Conservation (phyloP, 176 grass and related monocot genomes). For the Bonia amplexicaulis region DNA sequence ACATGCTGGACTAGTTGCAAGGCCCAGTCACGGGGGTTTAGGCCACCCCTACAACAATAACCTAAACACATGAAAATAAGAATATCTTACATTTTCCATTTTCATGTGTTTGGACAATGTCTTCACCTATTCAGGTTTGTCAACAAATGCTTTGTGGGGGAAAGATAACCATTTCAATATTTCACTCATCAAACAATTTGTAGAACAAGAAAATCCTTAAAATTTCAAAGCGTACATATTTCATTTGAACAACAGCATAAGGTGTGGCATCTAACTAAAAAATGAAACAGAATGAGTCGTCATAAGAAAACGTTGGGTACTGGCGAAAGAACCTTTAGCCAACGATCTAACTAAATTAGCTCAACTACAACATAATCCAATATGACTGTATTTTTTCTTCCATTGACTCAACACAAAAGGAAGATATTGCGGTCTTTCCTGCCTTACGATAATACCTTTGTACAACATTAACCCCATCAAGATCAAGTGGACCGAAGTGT, state of each 20-base stretch:
- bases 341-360: background rate
- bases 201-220: background rate
- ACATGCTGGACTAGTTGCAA: too few relatives aligned
- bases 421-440: background rate
- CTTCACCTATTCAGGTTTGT: background rate
- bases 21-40: too few relatives aligned
- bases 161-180: background rate
- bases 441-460: background rate
- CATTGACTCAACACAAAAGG: background rate
- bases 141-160: background rate
- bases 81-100: background rate
- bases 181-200: background rate
- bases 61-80: constrained; percentile 5
- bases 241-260: background rate
- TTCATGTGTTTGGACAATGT: background rate
- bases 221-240: background rate
- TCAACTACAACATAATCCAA: background rate
- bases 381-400: background rate
- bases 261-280: background rate
- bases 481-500: background rate
- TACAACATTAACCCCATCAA: background rate
- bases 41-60: too few relatives aligned
- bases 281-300: background rate
- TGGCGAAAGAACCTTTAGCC: background rate
- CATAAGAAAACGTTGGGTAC: background rate